Evolutionary conservation across 2,329 filamentous ascomycete species (phyloP).

Genomic region (Ophiostoma quercus): DNA sequence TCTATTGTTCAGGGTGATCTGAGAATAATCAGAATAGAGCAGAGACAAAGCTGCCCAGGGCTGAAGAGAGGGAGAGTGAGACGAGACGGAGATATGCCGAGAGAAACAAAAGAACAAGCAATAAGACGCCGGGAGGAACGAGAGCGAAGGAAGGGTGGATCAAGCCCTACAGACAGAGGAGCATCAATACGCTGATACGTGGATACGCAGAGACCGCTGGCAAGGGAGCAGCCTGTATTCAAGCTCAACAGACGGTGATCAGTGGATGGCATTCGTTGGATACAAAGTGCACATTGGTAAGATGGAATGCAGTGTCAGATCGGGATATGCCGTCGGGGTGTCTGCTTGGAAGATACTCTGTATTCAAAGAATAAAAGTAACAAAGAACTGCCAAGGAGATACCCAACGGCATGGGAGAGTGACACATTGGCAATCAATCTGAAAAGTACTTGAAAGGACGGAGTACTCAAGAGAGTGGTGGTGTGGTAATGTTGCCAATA

Average conservation of each 20-base stretch:
- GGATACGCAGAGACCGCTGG: neutral
- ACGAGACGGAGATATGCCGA: neutral
- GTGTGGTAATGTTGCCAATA: neutral
- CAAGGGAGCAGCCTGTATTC: neutral
- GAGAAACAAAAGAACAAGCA: neutral
- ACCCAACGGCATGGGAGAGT: neutral
- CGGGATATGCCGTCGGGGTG: conserved; percentile 2
- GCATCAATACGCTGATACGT: neutral
- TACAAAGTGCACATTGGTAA: neutral
- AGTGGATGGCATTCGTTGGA: no score
- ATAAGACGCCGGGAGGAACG: neutral
- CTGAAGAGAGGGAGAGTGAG: conserved; percentile 14
- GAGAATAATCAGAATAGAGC: neutral
- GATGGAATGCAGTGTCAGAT: neutral
- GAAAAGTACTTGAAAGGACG: neutral
- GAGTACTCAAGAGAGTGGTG: neutral
- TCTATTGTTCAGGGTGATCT: neutral
- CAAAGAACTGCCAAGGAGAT: neutral
- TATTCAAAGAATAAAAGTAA: neutral
- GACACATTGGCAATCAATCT: neutral
- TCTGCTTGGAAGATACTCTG: no score
- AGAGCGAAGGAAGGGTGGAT: conserved; percentile 3
- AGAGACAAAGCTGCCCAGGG: neutral
- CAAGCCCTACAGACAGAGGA: neutral
- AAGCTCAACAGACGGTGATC: neutral